Conservation (phyloP, 257 asterid species). For the Solanum peruvianum region DNA sequence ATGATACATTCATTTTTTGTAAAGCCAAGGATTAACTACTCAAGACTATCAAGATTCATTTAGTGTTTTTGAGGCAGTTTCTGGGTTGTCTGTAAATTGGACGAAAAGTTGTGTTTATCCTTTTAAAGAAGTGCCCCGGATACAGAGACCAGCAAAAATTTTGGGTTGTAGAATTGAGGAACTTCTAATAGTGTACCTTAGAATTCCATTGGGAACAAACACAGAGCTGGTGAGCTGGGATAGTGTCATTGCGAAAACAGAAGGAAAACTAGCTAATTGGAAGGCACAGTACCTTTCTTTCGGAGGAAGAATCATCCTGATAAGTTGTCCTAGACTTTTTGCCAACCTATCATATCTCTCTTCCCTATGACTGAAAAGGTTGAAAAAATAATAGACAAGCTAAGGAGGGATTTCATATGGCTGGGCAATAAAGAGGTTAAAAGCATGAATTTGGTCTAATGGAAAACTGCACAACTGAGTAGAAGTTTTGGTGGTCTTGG, state of each 20-base stretch:
- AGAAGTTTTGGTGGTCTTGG: not conserved
- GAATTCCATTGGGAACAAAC: not conserved
- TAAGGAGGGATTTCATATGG: not conserved
- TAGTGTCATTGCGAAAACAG: not conserved
- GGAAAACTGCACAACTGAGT: not conserved
- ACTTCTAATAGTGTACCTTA: not conserved
- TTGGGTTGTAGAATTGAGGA: not conserved
- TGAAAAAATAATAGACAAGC: not conserved
- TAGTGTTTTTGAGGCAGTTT: not conserved
- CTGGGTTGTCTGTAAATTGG: not conserved
- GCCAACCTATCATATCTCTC: not conserved
- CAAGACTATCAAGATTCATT: not conserved
- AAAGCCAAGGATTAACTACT: not conserved
- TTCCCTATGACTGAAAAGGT: not conserved
- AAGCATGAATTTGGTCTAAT: not conserved
- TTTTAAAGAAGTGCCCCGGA: not conserved
- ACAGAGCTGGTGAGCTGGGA: not conserved
- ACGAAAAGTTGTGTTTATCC: not conserved
- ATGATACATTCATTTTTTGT: not conserved
- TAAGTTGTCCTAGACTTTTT: not conserved
- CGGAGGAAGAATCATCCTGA: not conserved
- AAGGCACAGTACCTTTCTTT: not conserved
- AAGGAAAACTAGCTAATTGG: not conserved
- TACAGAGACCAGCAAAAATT: not conserved
- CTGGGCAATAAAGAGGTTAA: not conserved